Evolutionary conservation across 805 yeast species (phyloP).

Genomic region (Myxozyma melibiosi): DNA sequence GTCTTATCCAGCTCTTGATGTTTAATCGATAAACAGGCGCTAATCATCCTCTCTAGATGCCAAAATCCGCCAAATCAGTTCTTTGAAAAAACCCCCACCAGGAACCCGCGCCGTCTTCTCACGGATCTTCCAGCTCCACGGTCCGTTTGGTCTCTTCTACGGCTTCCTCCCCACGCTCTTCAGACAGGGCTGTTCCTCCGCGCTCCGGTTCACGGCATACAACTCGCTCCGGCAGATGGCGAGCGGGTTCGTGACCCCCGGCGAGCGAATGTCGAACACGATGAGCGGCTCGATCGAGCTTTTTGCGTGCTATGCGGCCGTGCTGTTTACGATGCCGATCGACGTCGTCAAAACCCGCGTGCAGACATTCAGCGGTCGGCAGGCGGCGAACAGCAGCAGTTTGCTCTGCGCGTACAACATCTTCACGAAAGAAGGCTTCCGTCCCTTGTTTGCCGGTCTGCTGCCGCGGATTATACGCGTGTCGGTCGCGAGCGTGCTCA

Average conservation of each 20-base stretch:
- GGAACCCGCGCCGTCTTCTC: slow-evolving; percentile 38
- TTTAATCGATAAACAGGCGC: neutral
- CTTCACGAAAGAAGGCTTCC: slow-evolving; percentile 46
- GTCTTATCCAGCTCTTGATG: neutral
- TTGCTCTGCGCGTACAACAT: slow-evolving; percentile 43
- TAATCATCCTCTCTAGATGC: slow-evolving; percentile 5
- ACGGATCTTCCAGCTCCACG: slow-evolving; percentile 51
- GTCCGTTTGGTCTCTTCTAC: slow-evolving; percentile 74
- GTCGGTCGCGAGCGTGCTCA: slow-evolving; percentile 21
- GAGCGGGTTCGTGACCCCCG: slow-evolving; percentile 50
- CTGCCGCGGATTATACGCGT: slow-evolving; percentile 25
- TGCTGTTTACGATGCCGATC: slow-evolving; percentile 75
- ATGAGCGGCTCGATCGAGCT: slow-evolving; percentile 20
- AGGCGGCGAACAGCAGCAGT: slow-evolving; percentile 42
- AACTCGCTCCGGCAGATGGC: slow-evolving; percentile 69
- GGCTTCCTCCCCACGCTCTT: slow-evolving; percentile 82
- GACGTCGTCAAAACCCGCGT: slow-evolving; percentile 97
- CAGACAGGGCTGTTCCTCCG: slow-evolving; percentile 76
- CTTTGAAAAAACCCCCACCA: slow-evolving; percentile 20
- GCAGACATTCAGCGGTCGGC: slow-evolving; percentile 58
- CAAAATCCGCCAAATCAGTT: slow-evolving; percentile 27
- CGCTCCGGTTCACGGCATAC: slow-evolving; percentile 82
- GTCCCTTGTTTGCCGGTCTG: slow-evolving; percentile 20
- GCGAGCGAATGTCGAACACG: slow-evolving; percentile 61
- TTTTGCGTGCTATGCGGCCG: slow-evolving; percentile 38